Evolutionary conservation across 352 stramenopile species (phyloP), one percentile per base, ranked within the genome.

Genomic region (Phytophthora sansomeana): DNA sequence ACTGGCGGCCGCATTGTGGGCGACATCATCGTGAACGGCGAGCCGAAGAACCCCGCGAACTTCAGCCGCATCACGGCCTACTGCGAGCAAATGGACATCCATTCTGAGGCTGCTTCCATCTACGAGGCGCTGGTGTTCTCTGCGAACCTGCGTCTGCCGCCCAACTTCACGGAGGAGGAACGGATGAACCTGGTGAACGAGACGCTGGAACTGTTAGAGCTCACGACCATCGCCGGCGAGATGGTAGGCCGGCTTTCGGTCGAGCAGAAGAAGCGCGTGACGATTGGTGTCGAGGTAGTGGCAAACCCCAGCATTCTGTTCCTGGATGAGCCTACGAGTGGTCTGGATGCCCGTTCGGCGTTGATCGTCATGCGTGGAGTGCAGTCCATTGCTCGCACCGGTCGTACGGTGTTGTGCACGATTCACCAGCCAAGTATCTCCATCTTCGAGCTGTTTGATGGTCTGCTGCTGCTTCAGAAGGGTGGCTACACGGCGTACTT

Each of bases 281-380:
- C 92, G 9, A 98, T 98, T 53, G 96, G 83, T 19, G 83, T 97
- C 6, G 92, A 99, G 71, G 78, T 99, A 24, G 94, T 97, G 8
- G 73, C 89, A 7, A 98, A 98, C 67, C 96, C 96, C 24, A 94
- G 93, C 57, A 82, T 99, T 24, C 56, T 99, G 58, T 97, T 99
- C 65, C 61, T 99, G 30, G 95, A 98, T 51, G 96, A 98, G 55
- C 93, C 95, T 0, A 98, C 93, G 0, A 92, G 74, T 60, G 90
- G 91, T 16, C 67, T 98, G 17, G 93, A 98, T 60, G 78, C 87
- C 0, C 87, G 80, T 9, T 89, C 93, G 36, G 93, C 93, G 8
- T 70, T 90, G 33, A 91, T 94, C 43, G 87, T 98, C 47, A 97
- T 98, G 64, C 74, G 78, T 5, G 85, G 85, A 11, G 80, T 98